Evolutionary conservation across 164 flowering plant genomes (phyloP).

Genomic region (Stephania cephalantha): DNA sequence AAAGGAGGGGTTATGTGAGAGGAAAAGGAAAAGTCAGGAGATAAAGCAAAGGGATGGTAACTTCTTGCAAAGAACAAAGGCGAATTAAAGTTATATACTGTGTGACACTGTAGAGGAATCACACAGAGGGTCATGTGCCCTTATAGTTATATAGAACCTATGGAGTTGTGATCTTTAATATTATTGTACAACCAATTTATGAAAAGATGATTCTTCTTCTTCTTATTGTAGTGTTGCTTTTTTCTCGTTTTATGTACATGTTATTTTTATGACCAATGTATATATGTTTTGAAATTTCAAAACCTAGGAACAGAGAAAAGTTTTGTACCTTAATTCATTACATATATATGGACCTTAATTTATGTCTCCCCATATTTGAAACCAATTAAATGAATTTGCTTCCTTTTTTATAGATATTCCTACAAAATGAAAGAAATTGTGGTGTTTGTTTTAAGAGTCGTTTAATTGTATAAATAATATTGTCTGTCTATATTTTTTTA

Average conservation of each 20-base stretch:
- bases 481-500: too few species aligned
- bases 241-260: slow-evolving; percentile 1
- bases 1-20: slow-evolving; percentile 41
- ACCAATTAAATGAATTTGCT: too few species aligned
- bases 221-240: slow-evolving; percentile 13
- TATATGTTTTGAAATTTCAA: neutral
- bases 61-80: slow-evolving; percentile 84
- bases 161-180: slow-evolving; percentile 22
- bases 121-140: slow-evolving; percentile 58
- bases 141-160: slow-evolving; percentile 22
- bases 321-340: neutral
- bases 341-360: too few species aligned
- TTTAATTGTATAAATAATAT: too few species aligned
- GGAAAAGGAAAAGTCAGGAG: slow-evolving; percentile 28
- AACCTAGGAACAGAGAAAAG: neutral
- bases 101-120: slow-evolving; percentile 30
- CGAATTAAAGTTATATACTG: slow-evolving; percentile 21
- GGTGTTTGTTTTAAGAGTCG: too few species aligned
- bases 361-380: too few species aligned
- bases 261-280: neutral
- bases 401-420: too few species aligned
- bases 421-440: too few species aligned
- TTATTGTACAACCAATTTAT: slow-evolving; percentile 31
- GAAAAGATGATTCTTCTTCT: slow-evolving; percentile 54
- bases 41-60: slow-evolving; percentile 34